A percentile compares a stretch with the other conserved stretches of the same genome.
Evolutionary conservation across 2,329 filamentous ascomycete species (phyloP).

Genomic region (Domatiomyces catenatus): DNA sequence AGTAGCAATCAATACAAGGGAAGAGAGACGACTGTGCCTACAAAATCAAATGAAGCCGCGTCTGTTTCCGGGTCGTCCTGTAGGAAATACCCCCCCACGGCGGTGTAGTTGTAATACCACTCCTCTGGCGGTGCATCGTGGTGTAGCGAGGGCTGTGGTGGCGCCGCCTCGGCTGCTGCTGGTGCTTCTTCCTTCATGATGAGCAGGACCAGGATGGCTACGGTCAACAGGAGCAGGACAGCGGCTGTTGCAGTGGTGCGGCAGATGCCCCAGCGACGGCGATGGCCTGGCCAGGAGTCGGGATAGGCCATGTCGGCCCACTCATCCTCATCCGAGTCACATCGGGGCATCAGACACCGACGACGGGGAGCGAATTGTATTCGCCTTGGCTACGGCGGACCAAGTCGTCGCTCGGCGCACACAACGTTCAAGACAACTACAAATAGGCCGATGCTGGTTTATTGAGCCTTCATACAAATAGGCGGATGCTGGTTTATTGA

Average conservation of each 20-base stretch:
- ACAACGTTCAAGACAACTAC: too few relatives aligned
- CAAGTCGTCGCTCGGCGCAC: too few relatives aligned
- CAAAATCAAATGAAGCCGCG: slow-evolving; percentile 32
- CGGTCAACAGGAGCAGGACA: neutral
- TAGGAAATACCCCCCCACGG: slow-evolving; percentile 15
- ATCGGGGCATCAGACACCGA: neutral
- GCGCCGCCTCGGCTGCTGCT: neutral
- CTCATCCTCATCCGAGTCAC: neutral
- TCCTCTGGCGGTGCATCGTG: neutral
- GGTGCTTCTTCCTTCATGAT: slow-evolving; percentile 2
- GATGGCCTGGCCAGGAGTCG: neutral
- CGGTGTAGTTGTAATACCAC: slow-evolving; percentile 6
- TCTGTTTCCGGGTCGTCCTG: slow-evolving; percentile 36
- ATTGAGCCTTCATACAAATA: too few relatives aligned
- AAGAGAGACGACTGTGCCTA: neutral
- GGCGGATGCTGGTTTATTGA: too few relatives aligned
- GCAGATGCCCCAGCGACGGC: neutral
- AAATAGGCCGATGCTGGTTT: too few relatives aligned
- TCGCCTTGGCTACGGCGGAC: too few relatives aligned
- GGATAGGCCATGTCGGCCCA: neutral
- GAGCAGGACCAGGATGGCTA: neutral
- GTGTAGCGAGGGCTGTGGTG: neutral
- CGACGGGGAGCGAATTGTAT: neutral
- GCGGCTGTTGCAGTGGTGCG: neutral
- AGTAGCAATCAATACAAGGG: too few relatives aligned